phyloP scores from a whole-genome alignment of 371 early-diverging fungal genomes.

The Thermomucor indicae-seudaticae region DNA sequence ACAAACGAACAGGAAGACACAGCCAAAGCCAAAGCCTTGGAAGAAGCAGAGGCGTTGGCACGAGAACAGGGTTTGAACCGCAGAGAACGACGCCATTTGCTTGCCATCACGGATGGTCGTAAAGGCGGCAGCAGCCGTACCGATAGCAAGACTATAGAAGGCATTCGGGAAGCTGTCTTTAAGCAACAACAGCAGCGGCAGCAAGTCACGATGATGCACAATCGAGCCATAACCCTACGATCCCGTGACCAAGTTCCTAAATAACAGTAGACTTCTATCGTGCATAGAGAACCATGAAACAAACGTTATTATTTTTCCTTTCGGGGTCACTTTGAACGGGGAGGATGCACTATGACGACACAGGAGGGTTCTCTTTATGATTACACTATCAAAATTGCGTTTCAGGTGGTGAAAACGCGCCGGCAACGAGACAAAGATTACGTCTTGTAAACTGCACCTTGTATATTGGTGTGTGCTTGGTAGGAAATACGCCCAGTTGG shows the following conservation, averaged over 20 bases:
- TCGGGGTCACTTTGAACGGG: no score
- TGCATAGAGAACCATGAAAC: no score
- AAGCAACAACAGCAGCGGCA: conserved; percentile 8
- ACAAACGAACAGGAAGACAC: conserved; percentile 2
- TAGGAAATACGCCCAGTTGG: conserved; percentile 78
- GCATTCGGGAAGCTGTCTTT: conserved; percentile 7
- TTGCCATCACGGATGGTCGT: conserved; percentile 8
- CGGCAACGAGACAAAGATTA: conserved; percentile 80
- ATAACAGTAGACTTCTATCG: no score
- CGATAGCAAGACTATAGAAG: neutral
- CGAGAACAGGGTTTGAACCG: conserved; percentile 10
- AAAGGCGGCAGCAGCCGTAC: neutral
- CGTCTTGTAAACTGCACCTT: conserved; percentile 85
- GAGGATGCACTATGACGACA: neutral
- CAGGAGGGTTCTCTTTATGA: no score
- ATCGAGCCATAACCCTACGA: conserved; percentile 8
- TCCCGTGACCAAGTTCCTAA: conserved; percentile 14
- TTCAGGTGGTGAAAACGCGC: conserved; percentile 40
- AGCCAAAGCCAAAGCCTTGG: conserved; percentile 3
- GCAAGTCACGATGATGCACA: conserved; percentile 11
- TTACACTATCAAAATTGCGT: neutral
- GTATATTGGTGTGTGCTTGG: conserved; percentile 93
- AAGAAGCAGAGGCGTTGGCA: conserved; percentile 9
- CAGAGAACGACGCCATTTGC: conserved; percentile 11
- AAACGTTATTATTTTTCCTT: no score